Evolutionary conservation across 2,329 filamentous ascomycete species (phyloP).

Genomic region (Alternaria arbusti): DNA sequence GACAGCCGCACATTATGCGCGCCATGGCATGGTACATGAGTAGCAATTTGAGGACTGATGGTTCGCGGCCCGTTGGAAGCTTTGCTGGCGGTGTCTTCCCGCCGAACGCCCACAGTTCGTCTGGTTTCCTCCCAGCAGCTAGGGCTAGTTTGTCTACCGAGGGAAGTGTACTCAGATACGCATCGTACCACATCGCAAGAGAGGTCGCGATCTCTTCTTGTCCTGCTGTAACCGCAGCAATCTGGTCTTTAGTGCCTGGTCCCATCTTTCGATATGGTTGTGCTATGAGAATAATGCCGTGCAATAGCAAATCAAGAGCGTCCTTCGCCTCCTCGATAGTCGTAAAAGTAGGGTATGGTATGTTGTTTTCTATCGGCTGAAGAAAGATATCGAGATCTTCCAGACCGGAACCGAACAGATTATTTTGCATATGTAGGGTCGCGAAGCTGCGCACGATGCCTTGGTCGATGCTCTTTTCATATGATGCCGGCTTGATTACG

Average conservation of each 20-base stretch:
- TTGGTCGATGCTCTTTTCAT: conserved; percentile 47
- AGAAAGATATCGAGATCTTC: not conserved
- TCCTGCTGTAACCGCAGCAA: not conserved
- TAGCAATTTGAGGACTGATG: conserved; percentile 12
- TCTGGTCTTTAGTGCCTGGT: not conserved
- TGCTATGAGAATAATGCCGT: not conserved
- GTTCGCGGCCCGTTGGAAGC: not conserved
- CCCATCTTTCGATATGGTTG: not conserved
- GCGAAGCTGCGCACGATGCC: conserved; percentile 55
- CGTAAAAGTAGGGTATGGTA: not conserved
- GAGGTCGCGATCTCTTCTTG: not conserved
- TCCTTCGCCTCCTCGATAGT: conserved; percentile 12
- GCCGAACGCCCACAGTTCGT: not conserved
- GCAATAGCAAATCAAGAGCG: conserved; percentile 12
- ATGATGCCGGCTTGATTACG: not conserved
- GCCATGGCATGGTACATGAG: conserved; percentile 27
- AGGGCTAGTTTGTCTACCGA: not conserved
- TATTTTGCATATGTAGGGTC: conserved; percentile 25
- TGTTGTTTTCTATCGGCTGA: not conserved
- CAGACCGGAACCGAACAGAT: conserved; percentile 18
- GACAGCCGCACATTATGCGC: conserved; percentile 19
- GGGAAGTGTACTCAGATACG: not conserved
- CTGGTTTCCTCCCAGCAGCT: not conserved
- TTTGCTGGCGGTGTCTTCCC: not conserved
- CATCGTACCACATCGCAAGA: not conserved